A percentile compares a stretch with the other conserved stretches of the same genome.
These are phyloP conservation scores for Tilletia caries DNA, from an alignment of 1,284 basidiomycete species.

Conservation along the genomic window DNA sequence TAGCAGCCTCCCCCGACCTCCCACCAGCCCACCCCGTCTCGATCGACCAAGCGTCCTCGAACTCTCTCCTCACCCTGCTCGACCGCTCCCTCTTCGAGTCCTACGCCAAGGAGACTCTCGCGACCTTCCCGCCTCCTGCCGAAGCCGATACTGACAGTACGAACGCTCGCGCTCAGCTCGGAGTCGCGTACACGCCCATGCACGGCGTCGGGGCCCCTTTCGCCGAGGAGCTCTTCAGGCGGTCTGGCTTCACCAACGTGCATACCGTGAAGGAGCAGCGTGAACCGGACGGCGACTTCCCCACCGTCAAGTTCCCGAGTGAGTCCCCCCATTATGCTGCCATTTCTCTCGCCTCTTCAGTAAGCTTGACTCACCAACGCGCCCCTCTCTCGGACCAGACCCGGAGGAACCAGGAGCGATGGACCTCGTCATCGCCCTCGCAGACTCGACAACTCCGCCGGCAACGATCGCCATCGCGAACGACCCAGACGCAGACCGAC, in stretches of 20 bases:
- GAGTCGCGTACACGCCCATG: slow-evolving; percentile 39
- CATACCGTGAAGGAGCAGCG: slow-evolving; percentile 41
- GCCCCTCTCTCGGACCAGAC: slow-evolving; percentile 20
- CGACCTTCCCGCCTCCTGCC: not conserved
- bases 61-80: slow-evolving; percentile 21
- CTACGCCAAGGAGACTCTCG: slow-evolving; percentile 31
- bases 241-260: slow-evolving; percentile 28
- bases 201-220: slow-evolving; percentile 41
- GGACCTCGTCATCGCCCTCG: slow-evolving; percentile 40
- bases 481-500: slow-evolving; percentile 44
- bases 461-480: slow-evolving; percentile 42
- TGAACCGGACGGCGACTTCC: slow-evolving; percentile 40
- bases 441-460: slow-evolving; percentile 26
- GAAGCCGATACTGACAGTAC: too few relatives aligned
- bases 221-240: slow-evolving; percentile 19
- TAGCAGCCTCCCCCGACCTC: slow-evolving; percentile 18
- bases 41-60: slow-evolving; percentile 16
- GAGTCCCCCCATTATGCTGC: slow-evolving; percentile 20
- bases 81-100: slow-evolving; percentile 29
- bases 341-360: not conserved
- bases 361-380: not conserved
- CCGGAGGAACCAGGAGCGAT: slow-evolving; percentile 44
- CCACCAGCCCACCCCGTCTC: slow-evolving; percentile 10
- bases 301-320: slow-evolving; percentile 45
- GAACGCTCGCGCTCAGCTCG: not conserved